Base-by-base conservation (phyloP, 768 basidiomycete species). In the Pulveroboletus sp. region DNA sequence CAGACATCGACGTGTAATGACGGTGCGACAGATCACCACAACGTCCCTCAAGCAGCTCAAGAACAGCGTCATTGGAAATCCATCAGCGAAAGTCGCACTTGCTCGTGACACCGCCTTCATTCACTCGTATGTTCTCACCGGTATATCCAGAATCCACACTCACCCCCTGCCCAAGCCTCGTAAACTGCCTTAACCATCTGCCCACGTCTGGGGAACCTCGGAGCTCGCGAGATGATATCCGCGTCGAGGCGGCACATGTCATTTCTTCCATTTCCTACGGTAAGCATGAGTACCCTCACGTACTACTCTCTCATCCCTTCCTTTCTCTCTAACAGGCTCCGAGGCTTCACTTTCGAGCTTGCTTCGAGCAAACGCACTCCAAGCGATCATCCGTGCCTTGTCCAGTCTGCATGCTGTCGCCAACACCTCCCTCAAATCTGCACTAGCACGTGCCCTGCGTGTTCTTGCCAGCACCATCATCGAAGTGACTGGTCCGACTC, bases 21-120 rank as follows among this genome's bases (percentile, higher is more conserved):
- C 67, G 30, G 63, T 69, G 17, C 58, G 67, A 48, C 62, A 56
- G 40, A 63, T 67, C 49, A 54, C 67, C 0, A 58, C 61, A 2
- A 54, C 51, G 2, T 53, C 65, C 1, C 78, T 89, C 55, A 89
- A 87, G 69, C 71, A 74, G 52, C 76, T 81, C 51, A 89, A 89
- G 69, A 90, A 90, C 65, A 64, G 74, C 1, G 83, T 89, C 43
- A 89, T 90, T 35, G 89, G 89, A 2, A 91, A 89, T 54, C 87
- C 86, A 0, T 77, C 80, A 0, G 84, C 85, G 1, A 91, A 91
- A 63, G 61, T 73, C 2, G 64, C 75, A 13, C 68, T 87, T 1
- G 79, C 82, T 1, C 67, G 73, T 38, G 84, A 90, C 56, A 69
- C 75, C 11, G 64, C 60, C 3, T 81, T 83, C 59, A 69, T 90